phyloP scores from a whole-genome alignment of 108 stramenopile species.

The Cyclotella atomus region DNA sequence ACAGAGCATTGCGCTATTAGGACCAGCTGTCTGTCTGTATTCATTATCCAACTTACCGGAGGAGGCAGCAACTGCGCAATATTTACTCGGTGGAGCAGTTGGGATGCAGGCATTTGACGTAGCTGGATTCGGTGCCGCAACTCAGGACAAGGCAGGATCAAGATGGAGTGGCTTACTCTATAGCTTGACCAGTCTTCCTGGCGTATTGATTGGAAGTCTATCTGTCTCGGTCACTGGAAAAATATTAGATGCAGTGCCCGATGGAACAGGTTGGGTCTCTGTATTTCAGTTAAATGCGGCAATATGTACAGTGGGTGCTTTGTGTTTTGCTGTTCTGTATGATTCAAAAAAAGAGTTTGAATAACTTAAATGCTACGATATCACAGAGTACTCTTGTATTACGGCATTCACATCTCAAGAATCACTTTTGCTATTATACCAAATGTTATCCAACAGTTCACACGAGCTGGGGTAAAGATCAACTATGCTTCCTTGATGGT shows the following conservation, averaged over 20 bases:
- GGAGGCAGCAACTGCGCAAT: conserved; percentile 57
- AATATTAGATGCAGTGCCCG: conserved; percentile 66
- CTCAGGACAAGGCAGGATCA: conserved; percentile 83
- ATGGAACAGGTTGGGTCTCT: conserved; percentile 55
- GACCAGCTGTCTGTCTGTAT: conserved; percentile 74
- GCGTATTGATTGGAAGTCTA: conserved; percentile 72
- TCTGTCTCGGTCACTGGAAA: conserved; percentile 69
- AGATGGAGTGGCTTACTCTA: conserved; percentile 81
- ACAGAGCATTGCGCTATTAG: conserved; percentile 79
- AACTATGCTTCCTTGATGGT: not conserved
- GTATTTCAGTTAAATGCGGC: conserved; percentile 71
- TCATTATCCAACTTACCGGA: conserved; percentile 62
- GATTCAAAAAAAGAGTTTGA: conserved; percentile 80
- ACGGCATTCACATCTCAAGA: not conserved
- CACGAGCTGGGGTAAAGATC: too few relatives aligned
- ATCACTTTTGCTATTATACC: too few relatives aligned
- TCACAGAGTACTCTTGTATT: not conserved
- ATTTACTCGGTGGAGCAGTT: conserved; percentile 59
- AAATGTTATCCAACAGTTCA: not conserved
- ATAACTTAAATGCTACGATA: conserved; percentile 21
- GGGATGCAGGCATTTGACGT: conserved; percentile 76
- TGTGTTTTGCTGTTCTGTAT: conserved; percentile 71
- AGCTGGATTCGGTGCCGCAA: conserved; percentile 78
- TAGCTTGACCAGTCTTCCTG: conserved; percentile 68
- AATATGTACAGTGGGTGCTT: conserved; percentile 65